These are phyloP conservation scores for Chimonanthus salicifolius DNA, from an alignment of 164 flowering plant species.

Conservation along the genomic window DNA sequence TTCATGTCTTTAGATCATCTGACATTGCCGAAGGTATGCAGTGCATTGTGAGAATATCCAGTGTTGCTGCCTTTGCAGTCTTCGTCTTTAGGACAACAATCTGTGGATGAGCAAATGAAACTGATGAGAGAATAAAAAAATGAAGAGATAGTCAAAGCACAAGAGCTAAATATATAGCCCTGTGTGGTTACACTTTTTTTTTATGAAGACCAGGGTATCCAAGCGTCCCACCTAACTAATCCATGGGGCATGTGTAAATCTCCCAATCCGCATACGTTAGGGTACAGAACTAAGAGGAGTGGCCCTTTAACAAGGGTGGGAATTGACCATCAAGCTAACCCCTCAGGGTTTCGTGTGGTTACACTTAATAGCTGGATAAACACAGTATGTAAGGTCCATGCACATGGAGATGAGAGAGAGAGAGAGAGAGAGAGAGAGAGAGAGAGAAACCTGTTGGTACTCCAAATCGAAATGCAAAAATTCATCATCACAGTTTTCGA, in stretches of 20 bases:
- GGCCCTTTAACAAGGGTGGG: too few relatives aligned
- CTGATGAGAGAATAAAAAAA: background rate
- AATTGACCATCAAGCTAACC: background rate
- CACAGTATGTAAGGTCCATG: background rate
- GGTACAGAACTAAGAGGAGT: too few relatives aligned
- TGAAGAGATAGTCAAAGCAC: too few relatives aligned
- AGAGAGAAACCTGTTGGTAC: slow-evolving; percentile 66
- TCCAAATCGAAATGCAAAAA: slow-evolving; percentile 79
- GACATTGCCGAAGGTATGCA: slow-evolving; percentile 96
- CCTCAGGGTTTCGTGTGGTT: background rate
- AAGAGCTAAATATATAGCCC: too few relatives aligned
- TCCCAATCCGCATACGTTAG: too few relatives aligned
- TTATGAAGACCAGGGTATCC: too few relatives aligned
- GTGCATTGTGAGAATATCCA: slow-evolving; percentile 73
- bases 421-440: slow-evolving; percentile 9
- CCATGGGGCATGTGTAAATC: too few relatives aligned
- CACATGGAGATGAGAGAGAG: background rate
- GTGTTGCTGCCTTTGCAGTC: slow-evolving; percentile 80
- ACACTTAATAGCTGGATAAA: background rate
- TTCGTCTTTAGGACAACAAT: slow-evolving; percentile 72
- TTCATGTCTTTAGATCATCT: slow-evolving; percentile 72
- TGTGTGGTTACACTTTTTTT: too few relatives aligned
- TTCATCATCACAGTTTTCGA: slow-evolving; percentile 70
- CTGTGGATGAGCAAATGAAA: slow-evolving; percentile 30
- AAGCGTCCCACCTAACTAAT: too few relatives aligned